Percentiles rank a stretch among this genome's conserved stretches.
Evolutionary conservation across 2,329 filamentous ascomycete genomes (phyloP).

Genomic region (Fusarium piperis): DNA sequence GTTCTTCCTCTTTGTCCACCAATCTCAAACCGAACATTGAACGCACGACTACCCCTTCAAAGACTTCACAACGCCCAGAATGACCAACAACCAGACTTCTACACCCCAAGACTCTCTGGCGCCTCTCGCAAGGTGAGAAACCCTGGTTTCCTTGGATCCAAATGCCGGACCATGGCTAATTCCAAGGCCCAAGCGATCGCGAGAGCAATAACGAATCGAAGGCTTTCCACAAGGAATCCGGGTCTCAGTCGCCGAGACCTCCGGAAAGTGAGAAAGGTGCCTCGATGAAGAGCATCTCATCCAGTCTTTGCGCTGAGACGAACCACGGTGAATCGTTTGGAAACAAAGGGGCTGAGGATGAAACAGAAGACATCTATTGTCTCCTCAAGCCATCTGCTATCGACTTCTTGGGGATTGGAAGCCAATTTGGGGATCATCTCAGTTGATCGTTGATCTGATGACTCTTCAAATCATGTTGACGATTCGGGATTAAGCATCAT

Average conservation of each 20-base stretch:
- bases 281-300: neutral
- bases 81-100: neutral
- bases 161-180: neutral
- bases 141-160: neutral
- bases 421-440: neutral
- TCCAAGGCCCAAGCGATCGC: neutral
- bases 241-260: neutral
- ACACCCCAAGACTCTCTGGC: neutral
- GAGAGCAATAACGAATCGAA: neutral
- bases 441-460: neutral
- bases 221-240: neutral
- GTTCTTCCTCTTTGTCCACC: too few species aligned
- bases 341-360: neutral
- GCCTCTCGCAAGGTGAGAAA: neutral
- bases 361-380: neutral
- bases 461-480: neutral
- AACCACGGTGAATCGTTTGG: neutral
- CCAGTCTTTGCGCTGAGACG: neutral
- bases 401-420: neutral
- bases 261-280: neutral
- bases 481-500: neutral
- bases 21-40: too few species aligned
- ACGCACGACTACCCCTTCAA: neutral
- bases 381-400: neutral
- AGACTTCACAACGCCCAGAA: neutral